These are phyloP conservation scores for Pichia insulana DNA, from an alignment of 805 yeast genomes.

Conservation along the genomic window DNA sequence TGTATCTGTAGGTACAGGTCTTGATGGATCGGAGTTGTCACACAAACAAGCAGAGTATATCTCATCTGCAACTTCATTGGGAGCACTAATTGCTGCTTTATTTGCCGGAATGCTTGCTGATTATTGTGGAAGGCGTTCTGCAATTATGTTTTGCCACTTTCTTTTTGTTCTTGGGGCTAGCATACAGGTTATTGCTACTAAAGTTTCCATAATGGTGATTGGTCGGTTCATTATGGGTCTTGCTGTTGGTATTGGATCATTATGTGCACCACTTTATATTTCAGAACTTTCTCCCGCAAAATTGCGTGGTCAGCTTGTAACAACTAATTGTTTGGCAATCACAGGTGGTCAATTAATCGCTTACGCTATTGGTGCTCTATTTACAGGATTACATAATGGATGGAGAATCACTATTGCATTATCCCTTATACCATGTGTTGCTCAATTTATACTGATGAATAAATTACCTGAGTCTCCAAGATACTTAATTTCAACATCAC, in stretches of 20 bases:
- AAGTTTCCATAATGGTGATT: slow-evolving; percentile 83
- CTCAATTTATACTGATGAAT: slow-evolving; percentile 67
- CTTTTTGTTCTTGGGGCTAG: slow-evolving; percentile 79
- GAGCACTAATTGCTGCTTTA: slow-evolving; percentile 76
- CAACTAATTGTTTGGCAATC: slow-evolving; percentile 78
- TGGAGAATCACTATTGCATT: slow-evolving; percentile 92
- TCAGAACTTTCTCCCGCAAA: slow-evolving; percentile 90
- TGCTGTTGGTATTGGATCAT: slow-evolving; percentile 92
- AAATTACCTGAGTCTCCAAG: slow-evolving; percentile 96
- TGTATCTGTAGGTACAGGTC: slow-evolving; percentile 74
- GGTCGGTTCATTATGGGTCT: slow-evolving; percentile 93
- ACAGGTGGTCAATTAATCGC: slow-evolving; percentile 96
- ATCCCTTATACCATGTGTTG: slow-evolving; percentile 76
- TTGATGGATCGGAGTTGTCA: slow-evolving; percentile 45
- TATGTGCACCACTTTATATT: slow-evolving; percentile 86
- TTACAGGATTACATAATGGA: slow-evolving; percentile 64
- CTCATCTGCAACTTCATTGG: slow-evolving; percentile 90
- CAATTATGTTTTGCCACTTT: slow-evolving; percentile 72
- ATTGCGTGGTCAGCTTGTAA: slow-evolving; percentile 86
- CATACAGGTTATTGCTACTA: slow-evolving; percentile 71
- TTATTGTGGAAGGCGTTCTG: slow-evolving; percentile 73
- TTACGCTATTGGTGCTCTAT: slow-evolving; percentile 87
- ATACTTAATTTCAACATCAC: slow-evolving; percentile 66
- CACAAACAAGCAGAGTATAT: slow-evolving; percentile 81
- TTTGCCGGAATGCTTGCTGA: slow-evolving; percentile 81